Evolutionary conservation across 2,329 filamentous ascomycete species (phyloP), one percentile per base, ranked within the genome.

Genomic region (Ophiobolus disseminans): DNA sequence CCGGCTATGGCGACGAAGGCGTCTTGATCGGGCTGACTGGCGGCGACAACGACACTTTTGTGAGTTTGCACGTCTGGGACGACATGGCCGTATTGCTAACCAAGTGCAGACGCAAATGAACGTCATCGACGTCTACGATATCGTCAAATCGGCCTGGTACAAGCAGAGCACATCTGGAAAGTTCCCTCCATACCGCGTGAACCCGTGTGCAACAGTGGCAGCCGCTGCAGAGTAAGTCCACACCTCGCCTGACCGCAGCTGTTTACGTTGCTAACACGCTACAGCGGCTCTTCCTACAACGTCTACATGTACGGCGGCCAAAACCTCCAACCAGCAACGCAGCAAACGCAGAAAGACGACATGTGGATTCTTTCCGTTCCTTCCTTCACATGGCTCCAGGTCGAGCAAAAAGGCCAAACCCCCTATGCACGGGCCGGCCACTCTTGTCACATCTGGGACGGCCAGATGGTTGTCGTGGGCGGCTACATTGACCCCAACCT

Each of bases 321-420:
- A 66, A 88, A 89, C 56, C 76, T 91, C 1, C 78, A 83, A 20
- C 87, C 88, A 1, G 81, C 79, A 50, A 85, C 74, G 13, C 48
- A 67, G 7, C 82, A 85, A 59, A 79, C 69, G 1, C 81, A 85
- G 56, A 92, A 88, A 63, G 81, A 85, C 20, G 87, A 91, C 62
- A 84, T 89, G 76, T 94, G 89, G 89, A 86, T 91, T 17, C 76
- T 94, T 10, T 90, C 89, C 0, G 75, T 95, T 5, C 90, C 90
- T 0, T 87, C 86, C 0, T 95, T 95, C 68, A 89, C 84, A 4
- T 94, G 90, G 90, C 87, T 87, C 43, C 75, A 84, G 62, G 86
- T 88, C 19, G 78, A 87, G 51, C 77, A 77, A 39, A 22, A 14
- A 30, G 55, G 20, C 19, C 68, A 83, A 66, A 43, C 76, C 5